phyloP scores from a whole-genome alignment of 2,329 filamentous ascomycete species.

The Fusarium bulbicola region DNA sequence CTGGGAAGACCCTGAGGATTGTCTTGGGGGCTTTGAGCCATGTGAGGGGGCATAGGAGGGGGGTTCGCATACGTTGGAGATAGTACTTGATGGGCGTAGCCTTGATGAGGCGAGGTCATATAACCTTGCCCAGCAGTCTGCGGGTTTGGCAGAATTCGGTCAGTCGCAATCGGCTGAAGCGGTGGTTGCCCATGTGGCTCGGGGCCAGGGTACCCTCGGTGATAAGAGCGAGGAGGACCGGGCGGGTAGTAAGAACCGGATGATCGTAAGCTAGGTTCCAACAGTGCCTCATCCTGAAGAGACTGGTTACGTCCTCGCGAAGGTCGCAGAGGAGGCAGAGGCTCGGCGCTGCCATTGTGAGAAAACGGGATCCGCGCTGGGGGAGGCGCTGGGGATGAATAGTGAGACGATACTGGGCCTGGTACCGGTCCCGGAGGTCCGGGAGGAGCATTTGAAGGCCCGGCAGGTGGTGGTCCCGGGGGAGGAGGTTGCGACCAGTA shows the following conservation, averaged over 20 bases:
- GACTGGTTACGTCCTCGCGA: slow-evolving; percentile 48
- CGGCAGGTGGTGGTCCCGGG: slow-evolving; percentile 41
- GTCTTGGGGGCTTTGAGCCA: slow-evolving; percentile 50
- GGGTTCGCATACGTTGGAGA: slow-evolving; percentile 51
- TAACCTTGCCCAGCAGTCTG: slow-evolving; percentile 45
- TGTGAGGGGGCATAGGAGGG: slow-evolving; percentile 42
- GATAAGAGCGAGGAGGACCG: slow-evolving; percentile 44
- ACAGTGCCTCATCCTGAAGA: slow-evolving; percentile 46
- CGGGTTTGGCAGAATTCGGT: slow-evolving; percentile 49
- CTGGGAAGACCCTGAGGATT: slow-evolving; percentile 45
- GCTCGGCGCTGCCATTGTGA: slow-evolving; percentile 48
- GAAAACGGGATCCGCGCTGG: slow-evolving; percentile 49
- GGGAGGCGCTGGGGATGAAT: slow-evolving; percentile 42
- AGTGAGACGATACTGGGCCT: slow-evolving; percentile 36
- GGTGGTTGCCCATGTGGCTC: slow-evolving; percentile 42
- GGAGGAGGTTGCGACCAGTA: slow-evolving; percentile 50
- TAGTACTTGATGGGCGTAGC: slow-evolving; percentile 46
- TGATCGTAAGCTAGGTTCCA: slow-evolving; percentile 47
- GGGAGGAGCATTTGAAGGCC: slow-evolving; percentile 28
- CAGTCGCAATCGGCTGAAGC: slow-evolving; percentile 44
- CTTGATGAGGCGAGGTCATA: slow-evolving; percentile 47
- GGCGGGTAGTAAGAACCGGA: slow-evolving; percentile 46
- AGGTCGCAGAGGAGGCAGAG: slow-evolving; percentile 52
- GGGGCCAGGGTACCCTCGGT: slow-evolving; percentile 45
- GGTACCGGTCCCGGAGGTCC: slow-evolving; percentile 27